Base-by-base conservation (phyloP, 352 stramenopile species). In the Pythium sukuiense region DNA sequence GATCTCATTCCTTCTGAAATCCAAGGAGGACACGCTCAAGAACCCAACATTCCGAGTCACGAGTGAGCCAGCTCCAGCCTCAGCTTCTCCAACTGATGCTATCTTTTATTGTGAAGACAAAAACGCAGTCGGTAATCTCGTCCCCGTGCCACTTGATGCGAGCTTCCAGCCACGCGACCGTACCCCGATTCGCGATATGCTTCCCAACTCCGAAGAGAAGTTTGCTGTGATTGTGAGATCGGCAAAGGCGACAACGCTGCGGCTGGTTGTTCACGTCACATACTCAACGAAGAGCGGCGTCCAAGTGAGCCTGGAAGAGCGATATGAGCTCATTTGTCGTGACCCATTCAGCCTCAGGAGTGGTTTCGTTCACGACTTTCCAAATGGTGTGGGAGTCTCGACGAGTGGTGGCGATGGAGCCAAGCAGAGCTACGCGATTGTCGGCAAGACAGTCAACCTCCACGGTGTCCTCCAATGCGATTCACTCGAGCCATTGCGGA, bases 261-360 rank as follows among this genome's bases (percentile, higher is more conserved):
- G 72, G 24, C 50, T 93, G 1, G 49, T 65, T 8, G 75, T 90
- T 6, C 77, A 81, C 26, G 67, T 93, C 8, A 70, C 80, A 30
- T 93, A 93, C 55, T 72, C 76, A 5, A 93, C 83, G 26, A 91
- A 88, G 53, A 73, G 65, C 41, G 83, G 85, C 0, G 85, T 92
- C 7, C 65, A 78, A 45, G 82, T 92, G 18, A 78, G 73, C 29
- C 67, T 91, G 24, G 81, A 91, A 37, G 82, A 92, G 63, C 72
- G 80, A 3, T 92, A 87, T 54, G 77, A 90, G 27, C 54, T 93
- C 6, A 37, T 73, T 6, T 93, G 85, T 53, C 72, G 78, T 24
- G 73, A 90, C 55, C 81, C 85, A 45, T 91, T 93, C 59, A 50
- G 54, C 3, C 72, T 93, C 53, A 72, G 65, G 39, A 81, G 76